Evolutionary conservation across 345 rosid genomes (phyloP), one percentile per base, ranked within the genome.

Genomic region (Dimocarpus longan): DNA sequence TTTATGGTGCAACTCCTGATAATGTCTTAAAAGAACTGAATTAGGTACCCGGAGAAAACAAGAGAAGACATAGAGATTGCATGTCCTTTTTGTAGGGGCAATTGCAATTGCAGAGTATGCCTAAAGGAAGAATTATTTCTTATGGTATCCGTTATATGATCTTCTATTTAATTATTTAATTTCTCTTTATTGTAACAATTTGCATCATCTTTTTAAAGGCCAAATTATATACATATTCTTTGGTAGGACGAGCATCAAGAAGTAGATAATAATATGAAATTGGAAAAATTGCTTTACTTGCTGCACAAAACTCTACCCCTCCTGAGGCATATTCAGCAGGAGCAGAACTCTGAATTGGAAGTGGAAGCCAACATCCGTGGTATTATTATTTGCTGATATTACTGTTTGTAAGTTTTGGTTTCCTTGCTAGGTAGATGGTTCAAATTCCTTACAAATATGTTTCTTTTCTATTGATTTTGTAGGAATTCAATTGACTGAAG

Each of bases 91-190:
- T 89, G 92, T 71, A 76, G 74, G 21, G 84, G 87, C 76, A 79
- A 84, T 80, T 89, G 92, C 74, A 89, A 89, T 83, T 89, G 90
- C 82, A 85, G 88, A 80, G 39, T 74, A 46, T 89, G 92, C 88
- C 86, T 89, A 68, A 84, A 81, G 79, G 80, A 85, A 82, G 82
- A 78, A 42, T 70, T 83, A 52, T 71, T 70, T 64, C 43, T 76
- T 54, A 70, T 39, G 85, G 92, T 89, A 64, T 6, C 83, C 65
- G 70, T 68, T 78, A 54, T 77, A 6, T 0, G 42, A 66, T 74
- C 52, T 43, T 68, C 40, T 48, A 59, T 16, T 19, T 78, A 46
- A 46, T 11, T 46, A 57, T 22, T 73, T 57, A 26, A 22, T 44
- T 74, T 73, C 56, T 42, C 32, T 68, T 66, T 75, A 26, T 85